Evolutionary conservation across 2,329 filamentous ascomycete species (phyloP).

Genomic region (Aspergillus ruber): DNA sequence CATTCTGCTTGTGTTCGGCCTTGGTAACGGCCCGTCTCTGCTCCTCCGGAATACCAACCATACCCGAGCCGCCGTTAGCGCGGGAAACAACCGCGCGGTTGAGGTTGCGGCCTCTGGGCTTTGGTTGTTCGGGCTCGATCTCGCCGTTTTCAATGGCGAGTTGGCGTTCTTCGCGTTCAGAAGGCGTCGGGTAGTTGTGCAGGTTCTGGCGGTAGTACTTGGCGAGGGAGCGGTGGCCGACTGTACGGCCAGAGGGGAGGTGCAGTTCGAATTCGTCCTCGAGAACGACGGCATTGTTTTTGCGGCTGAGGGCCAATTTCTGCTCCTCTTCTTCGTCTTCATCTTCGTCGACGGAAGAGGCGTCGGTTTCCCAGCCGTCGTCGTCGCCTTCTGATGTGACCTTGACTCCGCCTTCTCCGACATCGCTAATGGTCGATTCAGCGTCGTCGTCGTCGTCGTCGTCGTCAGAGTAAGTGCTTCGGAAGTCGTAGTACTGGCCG

Average conservation of each 20-base stretch:
- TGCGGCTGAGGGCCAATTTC: constrained; percentile 70
- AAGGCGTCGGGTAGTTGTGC: constrained; percentile 69
- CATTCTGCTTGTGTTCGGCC: constrained; percentile 63
- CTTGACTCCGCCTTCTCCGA: constrained; percentile 56
- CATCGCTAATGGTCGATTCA: constrained; percentile 31
- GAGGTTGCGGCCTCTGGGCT: constrained; percentile 26
- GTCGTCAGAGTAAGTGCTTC: constrained; percentile 84
- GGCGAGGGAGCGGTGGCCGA: constrained; percentile 81
- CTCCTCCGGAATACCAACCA: constrained; percentile 68
- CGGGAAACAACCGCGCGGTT: constrained; percentile 58
- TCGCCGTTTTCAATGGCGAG: constrained; percentile 50
- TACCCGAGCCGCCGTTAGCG: constrained; percentile 66
- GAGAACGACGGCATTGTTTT: constrained; percentile 68
- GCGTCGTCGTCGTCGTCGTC: constrained; percentile 67
- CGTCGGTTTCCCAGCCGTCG: constrained; percentile 93
- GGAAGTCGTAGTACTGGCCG: constrained; percentile 95
- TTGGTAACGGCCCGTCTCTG: constrained; percentile 64
- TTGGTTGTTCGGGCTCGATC: constrained; percentile 44
- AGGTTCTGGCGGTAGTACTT: constrained; percentile 92
- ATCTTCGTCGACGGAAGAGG: constrained; percentile 80
- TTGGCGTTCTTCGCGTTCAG: constrained; percentile 63
- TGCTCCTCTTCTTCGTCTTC: constrained; percentile 75
- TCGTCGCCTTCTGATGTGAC: constrained; percentile 52
- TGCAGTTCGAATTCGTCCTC: constrained; percentile 92
- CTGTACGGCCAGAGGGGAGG: constrained; percentile 79